A percentile compares a stretch with the other conserved stretches of the same genome.
phyloP scores from a whole-genome alignment of 2,329 filamentous ascomycete genomes.

The Calonectria henricotiae region DNA sequence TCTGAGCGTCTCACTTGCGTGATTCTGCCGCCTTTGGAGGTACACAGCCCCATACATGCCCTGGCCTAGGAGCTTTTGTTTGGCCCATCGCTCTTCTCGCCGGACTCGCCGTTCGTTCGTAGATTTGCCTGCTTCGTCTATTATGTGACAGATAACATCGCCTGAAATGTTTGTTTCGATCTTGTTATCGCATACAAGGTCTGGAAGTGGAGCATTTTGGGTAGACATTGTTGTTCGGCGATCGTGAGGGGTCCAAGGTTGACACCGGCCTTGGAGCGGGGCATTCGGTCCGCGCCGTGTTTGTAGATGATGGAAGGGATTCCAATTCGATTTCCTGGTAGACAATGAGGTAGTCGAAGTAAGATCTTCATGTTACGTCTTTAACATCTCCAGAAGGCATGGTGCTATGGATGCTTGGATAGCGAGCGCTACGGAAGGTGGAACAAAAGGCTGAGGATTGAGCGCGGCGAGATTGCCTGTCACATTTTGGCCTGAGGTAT shows the following conservation, averaged over 20 bases:
- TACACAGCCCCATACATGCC: constrained; percentile 18
- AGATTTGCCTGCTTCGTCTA: constrained; percentile 3
- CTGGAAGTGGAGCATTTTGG: neutral
- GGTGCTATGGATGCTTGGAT: neutral
- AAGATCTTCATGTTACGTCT: neutral
- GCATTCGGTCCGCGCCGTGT: neutral
- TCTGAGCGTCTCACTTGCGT: neutral
- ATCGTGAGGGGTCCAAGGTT: neutral
- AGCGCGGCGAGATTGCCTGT: neutral
- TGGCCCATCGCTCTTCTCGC: constrained; percentile 22
- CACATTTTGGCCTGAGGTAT: neutral
- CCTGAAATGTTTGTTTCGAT: constrained; percentile 9
- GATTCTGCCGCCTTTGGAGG: neutral
- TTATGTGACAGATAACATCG: neutral
- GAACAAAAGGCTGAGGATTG: neutral
- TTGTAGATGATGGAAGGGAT: neutral
- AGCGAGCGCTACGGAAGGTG: neutral
- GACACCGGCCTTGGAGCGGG: neutral
- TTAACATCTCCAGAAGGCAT: neutral
- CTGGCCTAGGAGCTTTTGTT: constrained; percentile 3
- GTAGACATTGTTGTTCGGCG: constrained; percentile 6
- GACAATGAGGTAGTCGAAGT: neutral
- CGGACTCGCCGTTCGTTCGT: neutral
- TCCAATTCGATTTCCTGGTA: neutral
- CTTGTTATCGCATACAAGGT: constrained; percentile 13